These are phyloP conservation scores for Ophiocordyceps camponoti-leonardi DNA, from an alignment of 2,329 filamentous ascomycete genomes.

Conservation along the genomic window DNA sequence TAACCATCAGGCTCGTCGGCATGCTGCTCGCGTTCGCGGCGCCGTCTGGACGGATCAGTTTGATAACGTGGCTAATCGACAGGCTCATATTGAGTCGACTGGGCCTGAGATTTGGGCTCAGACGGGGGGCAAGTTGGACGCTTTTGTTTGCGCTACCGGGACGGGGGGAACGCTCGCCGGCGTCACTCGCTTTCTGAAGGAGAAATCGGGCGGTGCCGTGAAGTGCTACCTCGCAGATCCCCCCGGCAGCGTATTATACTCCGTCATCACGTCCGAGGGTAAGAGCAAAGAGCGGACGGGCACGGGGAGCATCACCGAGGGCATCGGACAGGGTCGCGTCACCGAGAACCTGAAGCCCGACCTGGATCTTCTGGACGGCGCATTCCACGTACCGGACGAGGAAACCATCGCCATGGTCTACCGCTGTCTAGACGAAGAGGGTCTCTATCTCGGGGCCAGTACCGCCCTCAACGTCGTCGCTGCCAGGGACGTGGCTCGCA, in stretches of 20 bases:
- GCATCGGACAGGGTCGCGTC: slow-evolving; percentile 88
- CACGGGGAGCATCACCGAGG: slow-evolving; percentile 80
- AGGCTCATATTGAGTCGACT: slow-evolving; percentile 91
- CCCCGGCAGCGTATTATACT: slow-evolving; percentile 82
- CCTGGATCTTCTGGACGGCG: slow-evolving; percentile 68
- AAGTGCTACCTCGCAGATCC: slow-evolving; percentile 87
- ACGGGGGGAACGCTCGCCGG: slow-evolving; percentile 87
- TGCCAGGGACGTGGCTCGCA: slow-evolving; percentile 83
- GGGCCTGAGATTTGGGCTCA: slow-evolving; percentile 96
- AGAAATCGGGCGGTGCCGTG: slow-evolving; percentile 57
- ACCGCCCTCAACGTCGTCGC: slow-evolving; percentile 90
- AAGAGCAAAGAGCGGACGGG: slow-evolving; percentile 67
- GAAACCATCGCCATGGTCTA: slow-evolving; percentile 98
- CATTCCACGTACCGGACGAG: slow-evolving; percentile 72
- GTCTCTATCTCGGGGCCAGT: slow-evolving; percentile 85
- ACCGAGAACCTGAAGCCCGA: slow-evolving; percentile 90
- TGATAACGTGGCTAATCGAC: slow-evolving; percentile 86
- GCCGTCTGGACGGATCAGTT: slow-evolving; percentile 99
- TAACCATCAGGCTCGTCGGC: slow-evolving; percentile 85
- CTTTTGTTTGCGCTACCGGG: slow-evolving; percentile 89
- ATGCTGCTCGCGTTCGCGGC: slow-evolving; percentile 73
- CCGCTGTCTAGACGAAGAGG: slow-evolving; percentile 86
- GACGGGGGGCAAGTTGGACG: slow-evolving; percentile 70
- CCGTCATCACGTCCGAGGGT: slow-evolving; percentile 74
- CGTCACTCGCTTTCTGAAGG: slow-evolving; percentile 76